Evolutionary conservation across 176 grass and related monocot species (phyloP), one percentile per base, ranked within the genome.

Genomic region (Zea luxurians): DNA sequence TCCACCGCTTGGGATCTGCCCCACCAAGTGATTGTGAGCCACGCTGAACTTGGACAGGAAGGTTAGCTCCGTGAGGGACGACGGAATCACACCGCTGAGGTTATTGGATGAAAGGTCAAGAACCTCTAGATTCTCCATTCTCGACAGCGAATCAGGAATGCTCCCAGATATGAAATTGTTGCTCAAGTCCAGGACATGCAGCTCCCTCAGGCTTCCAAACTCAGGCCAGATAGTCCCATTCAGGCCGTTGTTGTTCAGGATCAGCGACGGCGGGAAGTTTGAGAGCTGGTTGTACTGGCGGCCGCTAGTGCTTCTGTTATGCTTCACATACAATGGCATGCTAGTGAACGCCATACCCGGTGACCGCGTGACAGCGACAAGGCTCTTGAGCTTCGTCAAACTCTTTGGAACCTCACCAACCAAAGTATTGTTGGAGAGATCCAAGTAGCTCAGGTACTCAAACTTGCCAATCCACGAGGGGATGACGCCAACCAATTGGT

Each of bases 11-110:
- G 91, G 94, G 58, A 94, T 83, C 58, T 83, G 52, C 63, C 94
- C 94, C 66, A 74, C 71, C 68, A 97, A 75, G 61, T 90, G 79
- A 82, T 94, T 97, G 80, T 92, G 89, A 21, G 94, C 89, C 52
- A 97, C 89, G 64, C 91, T 97, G 53, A 97, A 97, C 91, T 90
- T 97, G 11, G 94, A 97, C 84, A 97, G 81, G 83, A 97, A 97
- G 46, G 89, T 97, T 34, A 97, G 91, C 13, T 88, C 67, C 12
- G 82, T 90, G 64, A 97, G 53, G 18, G 94, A 94, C 36, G 82
- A 21, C 16, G 94, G 91, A 84, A 97, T 97, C 1, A 61, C 88
- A 61, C 94, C 94, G 37, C 84, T 87, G 54, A 97, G 89, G 53
- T 94, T 73, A 92, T 97, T 97, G 61, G 61, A 90, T 15, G 94